phyloP scores from a whole-genome alignment of 208 protist genomes.

The Spongospora subterranea region DNA sequence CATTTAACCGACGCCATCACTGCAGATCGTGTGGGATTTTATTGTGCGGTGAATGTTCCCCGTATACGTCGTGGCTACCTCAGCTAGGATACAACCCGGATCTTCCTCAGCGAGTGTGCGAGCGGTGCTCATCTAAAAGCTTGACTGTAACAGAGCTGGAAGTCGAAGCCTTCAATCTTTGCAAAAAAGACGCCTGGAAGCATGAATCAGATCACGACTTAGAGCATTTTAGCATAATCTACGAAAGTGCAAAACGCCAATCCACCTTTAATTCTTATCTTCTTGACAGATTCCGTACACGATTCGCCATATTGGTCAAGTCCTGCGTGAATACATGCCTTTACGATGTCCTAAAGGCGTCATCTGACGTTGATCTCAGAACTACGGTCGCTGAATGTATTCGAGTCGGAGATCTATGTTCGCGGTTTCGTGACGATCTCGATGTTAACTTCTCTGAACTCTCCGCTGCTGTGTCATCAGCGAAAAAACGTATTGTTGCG shows the following conservation, averaged over 20 bases:
- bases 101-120: not conserved
- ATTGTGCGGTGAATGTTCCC: not conserved
- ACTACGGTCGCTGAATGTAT: not conserved
- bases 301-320: not conserved
- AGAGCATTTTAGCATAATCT: not conserved
- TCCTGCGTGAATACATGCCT: not conserved
- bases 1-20: conserved; percentile 11
- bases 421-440: not conserved
- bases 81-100: conserved; percentile 14
- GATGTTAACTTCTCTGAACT: not conserved
- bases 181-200: not conserved
- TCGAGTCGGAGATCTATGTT: not conserved
- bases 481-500: not conserved
- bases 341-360: not conserved
- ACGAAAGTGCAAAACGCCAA: not conserved
- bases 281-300: not conserved
- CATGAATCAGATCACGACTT: not conserved
- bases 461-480: not conserved
- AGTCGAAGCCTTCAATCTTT: not conserved
- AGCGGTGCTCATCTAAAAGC: not conserved
- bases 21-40: conserved; percentile 20
- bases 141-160: not conserved
- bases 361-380: not conserved
- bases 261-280: not conserved
- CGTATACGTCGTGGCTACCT: conserved; percentile 31